phyloP scores from a whole-genome alignment of 2,329 filamentous ascomycete species.

The Sclerotinia borealis region DNA sequence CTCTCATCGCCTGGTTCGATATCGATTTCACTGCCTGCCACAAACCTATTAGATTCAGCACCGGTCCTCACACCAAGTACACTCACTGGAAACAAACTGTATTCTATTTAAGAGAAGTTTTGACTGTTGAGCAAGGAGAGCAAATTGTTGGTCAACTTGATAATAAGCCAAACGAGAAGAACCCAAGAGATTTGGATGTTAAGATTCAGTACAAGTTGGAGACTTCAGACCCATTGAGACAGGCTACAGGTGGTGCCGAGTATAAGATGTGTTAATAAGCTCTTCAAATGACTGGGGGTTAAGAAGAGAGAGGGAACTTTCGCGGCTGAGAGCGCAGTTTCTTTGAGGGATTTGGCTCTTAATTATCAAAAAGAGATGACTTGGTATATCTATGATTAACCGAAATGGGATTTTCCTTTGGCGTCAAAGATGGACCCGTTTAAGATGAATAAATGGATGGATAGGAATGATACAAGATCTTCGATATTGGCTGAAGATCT shows the following conservation, averaged over 20 bases:
- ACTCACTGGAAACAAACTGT: conserved; percentile 99
- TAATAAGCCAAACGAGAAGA: conserved; percentile 88
- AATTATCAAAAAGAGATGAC: not conserved
- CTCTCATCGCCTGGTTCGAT: conserved; percentile 97
- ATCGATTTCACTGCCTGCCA: conserved; percentile 98
- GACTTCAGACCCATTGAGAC: conserved; percentile 65
- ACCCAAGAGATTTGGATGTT: conserved; percentile 92
- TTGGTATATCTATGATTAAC: not conserved
- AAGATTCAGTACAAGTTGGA: conserved; percentile 75
- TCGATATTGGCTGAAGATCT: not conserved
- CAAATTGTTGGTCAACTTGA: conserved; percentile 65
- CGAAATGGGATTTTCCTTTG: conserved; percentile 1
- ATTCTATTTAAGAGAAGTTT: conserved; percentile 89
- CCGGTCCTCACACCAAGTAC: conserved; percentile 96
- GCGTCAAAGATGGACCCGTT: conserved; percentile 7
- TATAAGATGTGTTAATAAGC: conserved; percentile 69
- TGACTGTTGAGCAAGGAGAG: conserved; percentile 88
- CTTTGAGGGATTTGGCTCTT: conserved; percentile 12
- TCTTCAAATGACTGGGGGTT: not conserved
- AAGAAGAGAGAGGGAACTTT: conserved; percentile 20
- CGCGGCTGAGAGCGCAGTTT: conserved; percentile 33
- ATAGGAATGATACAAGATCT: not conserved
- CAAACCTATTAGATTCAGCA: conserved; percentile 95
- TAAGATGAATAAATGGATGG: not conserved
- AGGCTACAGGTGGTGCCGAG: conserved; percentile 61